Evolutionary conservation across 2,329 filamentous ascomycete species (phyloP).

Genomic region (Drechslerella stenobrocha): DNA sequence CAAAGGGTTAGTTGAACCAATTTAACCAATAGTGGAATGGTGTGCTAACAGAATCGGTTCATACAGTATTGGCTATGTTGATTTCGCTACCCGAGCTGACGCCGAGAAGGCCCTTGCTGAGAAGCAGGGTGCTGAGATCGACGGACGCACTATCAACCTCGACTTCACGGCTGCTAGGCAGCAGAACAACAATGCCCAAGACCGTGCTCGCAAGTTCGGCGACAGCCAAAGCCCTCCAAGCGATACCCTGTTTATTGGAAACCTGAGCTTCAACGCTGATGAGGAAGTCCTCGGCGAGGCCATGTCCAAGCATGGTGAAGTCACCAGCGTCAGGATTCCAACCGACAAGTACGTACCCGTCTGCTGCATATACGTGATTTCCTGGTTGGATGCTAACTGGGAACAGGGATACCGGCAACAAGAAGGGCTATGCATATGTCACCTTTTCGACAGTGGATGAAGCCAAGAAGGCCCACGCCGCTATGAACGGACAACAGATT

Average conservation of each 20-base stretch:
- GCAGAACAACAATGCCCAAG: slow-evolving; percentile 61
- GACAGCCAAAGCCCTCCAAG: slow-evolving; percentile 77
- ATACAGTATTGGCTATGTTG: slow-evolving; percentile 79
- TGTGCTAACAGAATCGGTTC: slow-evolving; percentile 51
- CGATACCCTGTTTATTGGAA: slow-evolving; percentile 88
- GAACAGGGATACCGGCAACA: slow-evolving; percentile 71
- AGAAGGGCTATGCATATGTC: slow-evolving; percentile 93
- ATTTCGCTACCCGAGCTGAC: slow-evolving; percentile 71
- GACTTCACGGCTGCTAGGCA: slow-evolving; percentile 73
- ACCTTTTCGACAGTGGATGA: slow-evolving; percentile 81
- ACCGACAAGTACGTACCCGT: slow-evolving; percentile 69
- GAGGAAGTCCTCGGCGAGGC: slow-evolving; percentile 74
- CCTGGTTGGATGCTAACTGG: slow-evolving; percentile 54
- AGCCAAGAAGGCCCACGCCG: slow-evolving; percentile 72
- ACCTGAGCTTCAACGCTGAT: slow-evolving; percentile 80
- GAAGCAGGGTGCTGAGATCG: slow-evolving; percentile 74
- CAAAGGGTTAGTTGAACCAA: slow-evolving; percentile 65
- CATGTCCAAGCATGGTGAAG: slow-evolving; percentile 71
- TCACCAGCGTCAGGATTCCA: slow-evolving; percentile 81
- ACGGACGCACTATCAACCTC: slow-evolving; percentile 74
- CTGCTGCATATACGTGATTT: background rate
- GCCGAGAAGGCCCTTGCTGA: slow-evolving; percentile 72
- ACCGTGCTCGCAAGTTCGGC: slow-evolving; percentile 71
- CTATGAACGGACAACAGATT: slow-evolving; percentile 72
- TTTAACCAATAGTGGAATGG: background rate